Conservation (phyloP, 129 eudicot species). For the Chrysanthemum lavandulifolium region DNA sequence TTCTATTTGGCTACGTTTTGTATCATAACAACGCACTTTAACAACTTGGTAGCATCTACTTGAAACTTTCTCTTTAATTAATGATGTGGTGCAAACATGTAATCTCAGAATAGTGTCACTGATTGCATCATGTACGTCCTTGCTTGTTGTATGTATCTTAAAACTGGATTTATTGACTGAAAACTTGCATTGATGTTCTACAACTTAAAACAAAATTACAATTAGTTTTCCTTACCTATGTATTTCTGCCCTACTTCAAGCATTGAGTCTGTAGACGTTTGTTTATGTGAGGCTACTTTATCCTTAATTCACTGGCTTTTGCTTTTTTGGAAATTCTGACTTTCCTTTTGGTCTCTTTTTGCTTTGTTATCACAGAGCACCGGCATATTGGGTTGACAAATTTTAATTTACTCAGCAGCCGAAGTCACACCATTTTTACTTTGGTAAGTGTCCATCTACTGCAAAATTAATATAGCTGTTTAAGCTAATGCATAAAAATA, state of each 20-base stretch:
- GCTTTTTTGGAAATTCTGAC: conserved; percentile 16
- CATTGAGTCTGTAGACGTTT: neutral
- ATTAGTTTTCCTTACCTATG: conserved; percentile 2
- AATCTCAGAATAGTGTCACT: neutral
- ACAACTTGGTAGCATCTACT: conserved; percentile 9
- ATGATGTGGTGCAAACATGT: conserved; percentile 11
- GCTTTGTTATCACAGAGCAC: conserved; percentile 65
- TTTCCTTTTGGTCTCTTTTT: conserved; percentile 16
- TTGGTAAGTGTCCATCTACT: conserved; percentile 53
- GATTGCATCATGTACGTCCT: conserved; percentile 14
- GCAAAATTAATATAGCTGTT: conserved; percentile 23
- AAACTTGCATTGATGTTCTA: neutral
- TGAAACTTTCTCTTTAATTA: conserved; percentile 14
- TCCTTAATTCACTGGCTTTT: neutral
- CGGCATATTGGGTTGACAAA: conserved; percentile 97
- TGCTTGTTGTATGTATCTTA: neutral
- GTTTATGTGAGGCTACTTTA: conserved; percentile 18
- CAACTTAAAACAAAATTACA: neutral
- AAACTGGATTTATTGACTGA: conserved; percentile 9
- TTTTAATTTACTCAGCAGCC: conserved; percentile 91
- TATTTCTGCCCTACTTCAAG: conserved; percentile 7
- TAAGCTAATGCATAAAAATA: neutral
- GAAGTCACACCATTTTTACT: conserved; percentile 98
- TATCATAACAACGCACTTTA: neutral
- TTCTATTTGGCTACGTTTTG: conserved; percentile 12